phyloP scores from a whole-genome alignment of 495 filamentous ascomycete genomes.

The Rusavskia elegans region DNA sequence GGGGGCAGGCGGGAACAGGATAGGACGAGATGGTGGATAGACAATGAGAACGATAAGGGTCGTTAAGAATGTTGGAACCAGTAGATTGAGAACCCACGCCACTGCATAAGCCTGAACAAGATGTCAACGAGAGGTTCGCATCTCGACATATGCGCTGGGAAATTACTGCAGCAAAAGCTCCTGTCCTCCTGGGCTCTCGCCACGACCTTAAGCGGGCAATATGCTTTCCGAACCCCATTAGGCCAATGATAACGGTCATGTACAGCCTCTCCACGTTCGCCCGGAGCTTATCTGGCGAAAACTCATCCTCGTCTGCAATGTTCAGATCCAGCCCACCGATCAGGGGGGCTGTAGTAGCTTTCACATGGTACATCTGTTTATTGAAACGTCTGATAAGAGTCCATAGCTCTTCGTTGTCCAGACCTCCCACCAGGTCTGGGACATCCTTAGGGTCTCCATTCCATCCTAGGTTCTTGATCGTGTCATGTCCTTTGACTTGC shows the following conservation, averaged over 20 bases:
- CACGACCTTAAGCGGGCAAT: conserved; percentile 65
- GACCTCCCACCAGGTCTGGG: conserved; percentile 46
- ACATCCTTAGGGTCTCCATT: conserved; percentile 41
- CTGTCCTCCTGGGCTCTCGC: conserved; percentile 54
- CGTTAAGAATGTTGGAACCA: conserved; percentile 42
- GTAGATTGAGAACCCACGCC: conserved; percentile 62
- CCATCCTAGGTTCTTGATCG: conserved; percentile 62
- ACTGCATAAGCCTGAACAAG: conserved; percentile 43
- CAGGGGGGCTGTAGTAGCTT: conserved; percentile 39
- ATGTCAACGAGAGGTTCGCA: conserved; percentile 1
- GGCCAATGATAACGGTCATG: conserved; percentile 58
- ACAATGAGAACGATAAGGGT: conserved; percentile 49
- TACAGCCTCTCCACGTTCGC: conserved; percentile 72
- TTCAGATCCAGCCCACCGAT: conserved; percentile 59
- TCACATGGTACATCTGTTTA: conserved; percentile 88
- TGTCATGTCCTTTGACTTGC: neutral
- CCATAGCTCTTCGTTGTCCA: conserved; percentile 79
- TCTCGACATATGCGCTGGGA: neutral
- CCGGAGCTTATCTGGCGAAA: conserved; percentile 73
- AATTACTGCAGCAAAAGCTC: conserved; percentile 45
- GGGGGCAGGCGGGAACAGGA: conserved; percentile 63
- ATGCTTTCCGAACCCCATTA: conserved; percentile 54
- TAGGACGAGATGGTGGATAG: conserved; percentile 42
- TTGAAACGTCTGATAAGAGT: conserved; percentile 67
- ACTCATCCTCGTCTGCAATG: conserved; percentile 67